A percentile compares a stretch with the other conserved stretches of the same genome.
phyloP scores from a whole-genome alignment of 2,329 filamentous ascomycete species.

The Sarocladium strictum region DNA sequence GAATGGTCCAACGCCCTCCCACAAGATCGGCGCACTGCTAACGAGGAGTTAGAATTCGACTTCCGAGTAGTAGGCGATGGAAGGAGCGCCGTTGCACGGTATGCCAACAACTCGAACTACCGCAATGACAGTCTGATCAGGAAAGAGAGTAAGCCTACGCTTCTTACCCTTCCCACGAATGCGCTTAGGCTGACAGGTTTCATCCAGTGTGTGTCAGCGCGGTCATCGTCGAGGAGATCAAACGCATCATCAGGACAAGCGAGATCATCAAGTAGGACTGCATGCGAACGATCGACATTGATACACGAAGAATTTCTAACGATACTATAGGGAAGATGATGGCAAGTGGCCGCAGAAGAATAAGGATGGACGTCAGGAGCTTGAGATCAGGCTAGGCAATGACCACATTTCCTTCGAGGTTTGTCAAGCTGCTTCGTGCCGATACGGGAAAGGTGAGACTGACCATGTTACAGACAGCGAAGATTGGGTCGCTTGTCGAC shows the following conservation, averaged over 20 bases:
- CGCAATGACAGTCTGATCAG: constrained; percentile 96
- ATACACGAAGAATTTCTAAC: constrained; percentile 8
- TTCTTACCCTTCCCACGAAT: neutral
- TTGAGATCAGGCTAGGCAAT: constrained; percentile 88
- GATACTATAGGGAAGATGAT: constrained; percentile 74
- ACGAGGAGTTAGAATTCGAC: constrained; percentile 70
- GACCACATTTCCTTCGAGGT: constrained; percentile 99
- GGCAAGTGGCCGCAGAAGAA: constrained; percentile 99
- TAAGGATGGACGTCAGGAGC: constrained; percentile 93
- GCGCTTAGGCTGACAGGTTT: neutral
- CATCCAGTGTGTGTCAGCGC: constrained; percentile 87
- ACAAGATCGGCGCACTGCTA: constrained; percentile 1
- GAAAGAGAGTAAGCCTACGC: constrained; percentile 82
- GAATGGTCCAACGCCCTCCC: neutral
- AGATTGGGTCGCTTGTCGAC: constrained; percentile 94
- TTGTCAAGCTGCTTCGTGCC: constrained; percentile 19
- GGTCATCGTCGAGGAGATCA: constrained; percentile 86
- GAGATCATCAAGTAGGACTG: constrained; percentile 84
- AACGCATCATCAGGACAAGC: constrained; percentile 92
- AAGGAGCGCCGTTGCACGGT: constrained; percentile 85
- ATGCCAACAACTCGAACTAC: constrained; percentile 99
- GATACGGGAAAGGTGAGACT: neutral
- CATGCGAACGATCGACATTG: neutral
- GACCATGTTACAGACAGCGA: constrained; percentile 65
- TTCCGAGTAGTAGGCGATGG: constrained; percentile 90